Conservation (phyloP, 2,329 filamentous ascomycete species). For the Colletotrichum zoysiae region DNA sequence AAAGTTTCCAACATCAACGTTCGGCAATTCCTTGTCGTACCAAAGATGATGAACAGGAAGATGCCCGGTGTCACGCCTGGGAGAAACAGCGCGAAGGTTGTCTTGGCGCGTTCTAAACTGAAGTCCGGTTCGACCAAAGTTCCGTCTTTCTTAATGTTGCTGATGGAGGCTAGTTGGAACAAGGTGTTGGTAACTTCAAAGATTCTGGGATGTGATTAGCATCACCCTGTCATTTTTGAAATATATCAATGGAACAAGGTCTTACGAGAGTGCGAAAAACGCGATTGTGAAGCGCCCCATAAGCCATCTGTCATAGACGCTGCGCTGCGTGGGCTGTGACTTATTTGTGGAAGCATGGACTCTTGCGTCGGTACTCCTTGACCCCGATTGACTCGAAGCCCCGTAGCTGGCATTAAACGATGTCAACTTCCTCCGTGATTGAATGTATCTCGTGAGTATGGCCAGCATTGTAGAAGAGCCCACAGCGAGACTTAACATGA, state of each 20-base stretch:
- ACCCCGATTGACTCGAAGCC: background rate
- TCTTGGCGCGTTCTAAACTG: background rate
- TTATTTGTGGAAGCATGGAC: background rate
- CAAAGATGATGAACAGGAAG: background rate
- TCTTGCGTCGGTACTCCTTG: background rate
- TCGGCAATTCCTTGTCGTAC: background rate
- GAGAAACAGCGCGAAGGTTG: background rate
- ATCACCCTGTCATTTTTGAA: too few species aligned
- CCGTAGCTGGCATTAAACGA: background rate
- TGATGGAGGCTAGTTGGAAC: background rate
- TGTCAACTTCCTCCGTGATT: background rate
- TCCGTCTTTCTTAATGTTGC: background rate
- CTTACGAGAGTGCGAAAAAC: constrained; percentile 22
- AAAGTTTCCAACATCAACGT: background rate
- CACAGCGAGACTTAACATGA: background rate
- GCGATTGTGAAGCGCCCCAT: constrained; percentile 1
- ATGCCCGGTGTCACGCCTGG: background rate
- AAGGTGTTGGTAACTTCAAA: background rate
- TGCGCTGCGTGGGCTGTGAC: background rate
- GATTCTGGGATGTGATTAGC: background rate
- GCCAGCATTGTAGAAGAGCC: background rate
- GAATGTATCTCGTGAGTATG: background rate
- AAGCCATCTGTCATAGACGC: background rate
- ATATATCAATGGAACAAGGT: background rate
- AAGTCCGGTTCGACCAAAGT: background rate